These are phyloP conservation scores for Malassezia arunalokei DNA, from an alignment of 1,284 basidiomycete genomes.

Conservation along the genomic window DNA sequence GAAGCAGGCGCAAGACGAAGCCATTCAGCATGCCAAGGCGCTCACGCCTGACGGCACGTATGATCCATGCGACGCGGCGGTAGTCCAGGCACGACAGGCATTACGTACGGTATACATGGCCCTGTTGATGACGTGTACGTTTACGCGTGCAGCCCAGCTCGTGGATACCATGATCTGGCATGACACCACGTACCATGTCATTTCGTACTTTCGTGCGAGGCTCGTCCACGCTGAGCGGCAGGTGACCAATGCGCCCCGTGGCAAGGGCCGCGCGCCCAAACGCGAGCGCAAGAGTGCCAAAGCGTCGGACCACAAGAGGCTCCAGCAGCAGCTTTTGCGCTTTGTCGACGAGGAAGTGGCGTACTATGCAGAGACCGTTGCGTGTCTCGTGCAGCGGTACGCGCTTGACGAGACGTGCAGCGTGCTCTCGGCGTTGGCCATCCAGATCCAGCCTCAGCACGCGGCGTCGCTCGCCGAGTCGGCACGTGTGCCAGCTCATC, in stretches of 20 bases:
- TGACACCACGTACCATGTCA: slow-evolving; percentile 37
- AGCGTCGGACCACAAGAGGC: slow-evolving; percentile 18
- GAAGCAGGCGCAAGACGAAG: slow-evolving; percentile 23
- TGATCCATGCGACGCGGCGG: slow-evolving; percentile 19
- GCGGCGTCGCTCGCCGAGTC: neutral
- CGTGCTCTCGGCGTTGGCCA: slow-evolving; percentile 18
- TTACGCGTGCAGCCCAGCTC: slow-evolving; percentile 25
- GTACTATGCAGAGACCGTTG: slow-evolving; percentile 36
- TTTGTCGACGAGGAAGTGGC: slow-evolving; percentile 31
- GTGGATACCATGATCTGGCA: slow-evolving; percentile 33
- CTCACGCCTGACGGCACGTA: slow-evolving; percentile 5
- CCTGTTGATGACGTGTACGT: slow-evolving; percentile 36
- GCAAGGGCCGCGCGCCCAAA: slow-evolving; percentile 3
- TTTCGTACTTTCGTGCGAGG: slow-evolving; percentile 25
- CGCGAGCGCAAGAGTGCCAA: slow-evolving; percentile 17
- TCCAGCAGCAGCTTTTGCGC: slow-evolving; percentile 24
- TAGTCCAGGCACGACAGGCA: slow-evolving; percentile 30
- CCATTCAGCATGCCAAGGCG: slow-evolving; percentile 19
- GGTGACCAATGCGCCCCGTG: slow-evolving; percentile 7
- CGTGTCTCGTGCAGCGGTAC: slow-evolving; percentile 30
- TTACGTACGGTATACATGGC: slow-evolving; percentile 38
- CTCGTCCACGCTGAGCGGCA: slow-evolving; percentile 28
- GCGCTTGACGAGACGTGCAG: slow-evolving; percentile 26
- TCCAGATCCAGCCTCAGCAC: neutral
- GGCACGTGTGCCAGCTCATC: neutral